Evolutionary conservation across 2,329 filamentous ascomycete genomes (phyloP).

Genomic region (Scopulariopsis brevicaulis): DNA sequence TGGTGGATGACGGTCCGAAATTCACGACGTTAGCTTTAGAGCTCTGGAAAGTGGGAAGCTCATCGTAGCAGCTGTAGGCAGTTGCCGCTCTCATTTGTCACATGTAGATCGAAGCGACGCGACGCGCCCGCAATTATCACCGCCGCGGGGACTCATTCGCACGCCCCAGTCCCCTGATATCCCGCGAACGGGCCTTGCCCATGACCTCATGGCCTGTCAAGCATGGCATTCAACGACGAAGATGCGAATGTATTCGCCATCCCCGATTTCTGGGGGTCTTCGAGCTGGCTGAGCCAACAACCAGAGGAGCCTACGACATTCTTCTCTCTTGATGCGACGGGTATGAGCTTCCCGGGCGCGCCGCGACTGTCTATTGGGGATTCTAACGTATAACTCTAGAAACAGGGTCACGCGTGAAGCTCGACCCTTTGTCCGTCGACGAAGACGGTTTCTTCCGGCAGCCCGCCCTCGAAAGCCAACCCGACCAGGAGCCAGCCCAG

Average conservation of each 20-base stretch:
- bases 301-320: conserved; percentile 19
- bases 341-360: conserved; percentile 10
- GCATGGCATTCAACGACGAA: conserved; percentile 21
- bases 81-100: not conserved
- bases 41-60: not conserved
- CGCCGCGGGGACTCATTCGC: not conserved
- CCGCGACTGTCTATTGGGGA: not conserved
- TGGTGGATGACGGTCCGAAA: not conserved
- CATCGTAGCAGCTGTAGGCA: not conserved
- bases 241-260: conserved; percentile 49
- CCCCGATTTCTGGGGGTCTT: conserved; percentile 47
- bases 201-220: conserved; percentile 9
- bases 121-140: not conserved
- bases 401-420: not conserved
- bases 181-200: not conserved
- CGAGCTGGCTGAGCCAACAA: conserved; percentile 29
- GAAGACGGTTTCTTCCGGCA: conserved; percentile 30
- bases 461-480: conserved; percentile 11
- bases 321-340: conserved; percentile 28
- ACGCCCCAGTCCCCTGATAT: not conserved
- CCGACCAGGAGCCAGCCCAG: not conserved
- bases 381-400: not conserved
- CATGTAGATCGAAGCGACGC: not conserved
- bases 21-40: not conserved
- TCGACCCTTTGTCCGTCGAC: conserved; percentile 1